Conservation (phyloP, 1,139 yeast genomes). For the Geotrichum restrictum region DNA sequence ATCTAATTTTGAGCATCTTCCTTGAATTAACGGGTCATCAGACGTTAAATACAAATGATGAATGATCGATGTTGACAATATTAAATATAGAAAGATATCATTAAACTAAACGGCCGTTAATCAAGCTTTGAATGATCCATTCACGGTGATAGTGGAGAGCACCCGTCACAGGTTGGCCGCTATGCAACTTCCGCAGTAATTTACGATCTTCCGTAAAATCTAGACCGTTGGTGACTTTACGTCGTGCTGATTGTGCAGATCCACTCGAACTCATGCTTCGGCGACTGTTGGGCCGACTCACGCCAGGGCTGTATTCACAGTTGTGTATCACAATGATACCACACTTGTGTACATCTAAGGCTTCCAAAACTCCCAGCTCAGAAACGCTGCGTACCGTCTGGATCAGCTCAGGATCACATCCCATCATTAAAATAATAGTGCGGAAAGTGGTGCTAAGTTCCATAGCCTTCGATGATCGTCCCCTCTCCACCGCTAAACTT, state of each 20-base stretch:
- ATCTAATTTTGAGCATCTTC: too few relatives aligned
- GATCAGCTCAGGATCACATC: conserved; percentile 4
- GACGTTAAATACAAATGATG: too few relatives aligned
- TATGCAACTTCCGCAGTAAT: conserved; percentile 11
- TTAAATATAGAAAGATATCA: too few relatives aligned
- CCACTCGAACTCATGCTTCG: background rate
- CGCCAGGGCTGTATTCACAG: conserved; percentile 7
- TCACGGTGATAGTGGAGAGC: conserved; percentile 28
- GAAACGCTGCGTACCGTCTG: background rate
- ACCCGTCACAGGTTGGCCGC: conserved; percentile 21
- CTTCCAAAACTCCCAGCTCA: background rate
- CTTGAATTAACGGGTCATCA: too few relatives aligned
- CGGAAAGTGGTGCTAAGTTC: conserved; percentile 1
- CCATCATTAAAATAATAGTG: conserved; percentile 5
- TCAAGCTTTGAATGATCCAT: conserved; percentile 37
- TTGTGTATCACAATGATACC: conserved; percentile 9
- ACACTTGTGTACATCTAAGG: background rate
- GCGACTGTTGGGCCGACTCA: background rate
- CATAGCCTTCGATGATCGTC: conserved; percentile 17
- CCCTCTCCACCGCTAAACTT: conserved; percentile 1
- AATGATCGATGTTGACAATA: too few relatives aligned
- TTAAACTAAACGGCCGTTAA: conserved; percentile 33
- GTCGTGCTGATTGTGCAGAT: background rate
- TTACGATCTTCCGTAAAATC: conserved; percentile 15
- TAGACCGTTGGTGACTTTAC: conserved; percentile 4